These are phyloP conservation scores for Pseudogymnoascus destructans DNA, from an alignment of 2,329 filamentous ascomycete species.

Conservation along the genomic window DNA sequence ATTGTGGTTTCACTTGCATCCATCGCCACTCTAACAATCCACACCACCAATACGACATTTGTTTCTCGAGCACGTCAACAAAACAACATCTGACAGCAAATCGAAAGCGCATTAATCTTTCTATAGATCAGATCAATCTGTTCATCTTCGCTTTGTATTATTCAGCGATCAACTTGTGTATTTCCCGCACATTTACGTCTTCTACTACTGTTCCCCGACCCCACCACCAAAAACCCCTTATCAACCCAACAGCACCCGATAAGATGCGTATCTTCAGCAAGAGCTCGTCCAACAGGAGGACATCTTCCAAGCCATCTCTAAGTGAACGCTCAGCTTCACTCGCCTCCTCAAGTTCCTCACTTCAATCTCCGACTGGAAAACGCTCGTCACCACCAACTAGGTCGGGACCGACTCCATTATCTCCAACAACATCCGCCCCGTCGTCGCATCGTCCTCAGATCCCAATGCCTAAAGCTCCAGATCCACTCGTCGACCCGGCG, in stretches of 20 bases:
- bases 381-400: background rate
- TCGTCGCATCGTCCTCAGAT: conserved; percentile 52
- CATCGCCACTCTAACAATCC: background rate
- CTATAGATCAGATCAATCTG: background rate
- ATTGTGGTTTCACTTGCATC: background rate
- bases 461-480: conserved; percentile 70
- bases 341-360: background rate
- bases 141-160: background rate
- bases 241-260: background rate
- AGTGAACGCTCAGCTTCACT: background rate
- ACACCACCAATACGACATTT: background rate
- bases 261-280: conserved; percentile 11
- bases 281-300: conserved; percentile 6
- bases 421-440: conserved; percentile 8
- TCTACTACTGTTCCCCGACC: too few relatives aligned
- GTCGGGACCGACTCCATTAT: conserved; percentile 1
- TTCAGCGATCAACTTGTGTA: background rate
- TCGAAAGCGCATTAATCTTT: background rate
- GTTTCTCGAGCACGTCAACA: background rate
- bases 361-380: conserved; percentile 10
- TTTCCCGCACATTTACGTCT: background rate
- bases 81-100: background rate
- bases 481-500: conserved; percentile 76
- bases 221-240: background rate
- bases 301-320: conserved; percentile 1